These are phyloP conservation scores for Plectosphaerella sp. DNA, from an alignment of 2,329 filamentous ascomycete species.

Conservation along the genomic window DNA sequence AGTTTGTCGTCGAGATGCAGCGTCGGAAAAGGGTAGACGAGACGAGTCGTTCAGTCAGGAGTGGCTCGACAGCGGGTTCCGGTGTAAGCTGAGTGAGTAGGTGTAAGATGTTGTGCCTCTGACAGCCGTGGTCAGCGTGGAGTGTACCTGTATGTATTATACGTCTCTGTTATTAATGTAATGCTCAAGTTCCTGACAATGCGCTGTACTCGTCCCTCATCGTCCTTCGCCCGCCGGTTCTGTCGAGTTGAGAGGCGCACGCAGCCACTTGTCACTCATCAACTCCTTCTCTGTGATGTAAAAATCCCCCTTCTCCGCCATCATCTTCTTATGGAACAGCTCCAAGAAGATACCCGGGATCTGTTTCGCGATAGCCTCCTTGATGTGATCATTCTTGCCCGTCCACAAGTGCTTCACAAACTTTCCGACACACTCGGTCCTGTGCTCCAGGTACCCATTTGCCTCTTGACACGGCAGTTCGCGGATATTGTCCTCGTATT, in stretches of 20 bases:
- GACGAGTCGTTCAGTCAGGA: constrained; percentile 8
- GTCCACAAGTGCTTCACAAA: constrained; percentile 41
- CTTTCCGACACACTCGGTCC: constrained; percentile 30
- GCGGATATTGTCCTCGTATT: constrained; percentile 32
- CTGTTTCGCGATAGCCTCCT: constrained; percentile 30
- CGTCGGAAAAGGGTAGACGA: constrained; percentile 14
- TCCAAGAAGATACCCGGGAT: constrained; percentile 28
- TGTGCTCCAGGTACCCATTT: constrained; percentile 35
- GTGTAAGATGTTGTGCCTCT: no score
- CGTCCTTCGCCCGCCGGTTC: no score
- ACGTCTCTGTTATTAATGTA: no score
- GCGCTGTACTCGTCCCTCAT: no score
- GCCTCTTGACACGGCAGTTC: constrained; percentile 35
- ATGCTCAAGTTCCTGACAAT: no score
- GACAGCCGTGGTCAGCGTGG: no score
- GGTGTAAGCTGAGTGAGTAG: neutral
- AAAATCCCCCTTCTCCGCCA: constrained; percentile 25
- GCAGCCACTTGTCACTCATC: constrained; percentile 13
- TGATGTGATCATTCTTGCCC: constrained; percentile 32
- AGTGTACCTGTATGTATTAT: no score
- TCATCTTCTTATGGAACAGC: constrained; percentile 29
- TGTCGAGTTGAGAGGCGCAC: no score
- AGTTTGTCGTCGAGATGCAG: constrained; percentile 24
- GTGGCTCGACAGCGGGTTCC: constrained; percentile 11
- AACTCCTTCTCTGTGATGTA: constrained; percentile 29